Evolutionary conservation across 2,329 filamentous ascomycete genomes (phyloP).

Genomic region (Pseudofabraea citricarpa): DNA sequence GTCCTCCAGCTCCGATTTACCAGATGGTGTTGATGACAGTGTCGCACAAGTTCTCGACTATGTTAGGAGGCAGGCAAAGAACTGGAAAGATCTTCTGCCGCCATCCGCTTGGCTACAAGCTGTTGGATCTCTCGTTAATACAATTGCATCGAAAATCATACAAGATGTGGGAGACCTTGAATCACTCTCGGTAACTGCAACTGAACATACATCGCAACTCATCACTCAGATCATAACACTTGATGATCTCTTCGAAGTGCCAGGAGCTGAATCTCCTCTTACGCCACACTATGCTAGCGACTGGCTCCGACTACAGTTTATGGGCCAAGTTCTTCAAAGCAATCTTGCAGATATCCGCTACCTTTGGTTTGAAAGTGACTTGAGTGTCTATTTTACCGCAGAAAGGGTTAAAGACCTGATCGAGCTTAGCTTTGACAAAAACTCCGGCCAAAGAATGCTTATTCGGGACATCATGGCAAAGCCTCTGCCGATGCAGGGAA

Average conservation of each 20-base stretch:
- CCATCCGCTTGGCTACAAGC: constrained; percentile 60
- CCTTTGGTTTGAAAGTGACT: constrained; percentile 61
- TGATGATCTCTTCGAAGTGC: constrained; percentile 53
- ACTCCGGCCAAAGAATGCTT: constrained; percentile 33
- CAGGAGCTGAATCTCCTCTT: constrained; percentile 34
- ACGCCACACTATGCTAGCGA: constrained; percentile 57
- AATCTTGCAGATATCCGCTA: constrained; percentile 59
- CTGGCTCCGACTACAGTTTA: constrained; percentile 61
- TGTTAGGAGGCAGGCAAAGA: constrained; percentile 46
- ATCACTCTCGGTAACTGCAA: constrained; percentile 56
- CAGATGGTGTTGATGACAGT: constrained; percentile 42
- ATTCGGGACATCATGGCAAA: not conserved
- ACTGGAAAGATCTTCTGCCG: constrained; percentile 54
- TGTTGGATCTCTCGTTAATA: constrained; percentile 54
- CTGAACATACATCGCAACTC: constrained; percentile 53
- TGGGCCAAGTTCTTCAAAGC: constrained; percentile 61
- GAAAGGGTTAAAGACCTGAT: constrained; percentile 60
- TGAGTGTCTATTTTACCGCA: constrained; percentile 57
- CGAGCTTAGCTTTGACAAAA: constrained; percentile 59
- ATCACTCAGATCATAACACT: constrained; percentile 57
- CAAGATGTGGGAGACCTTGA: constrained; percentile 54
- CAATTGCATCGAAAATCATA: constrained; percentile 54
- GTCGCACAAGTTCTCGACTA: constrained; percentile 49
- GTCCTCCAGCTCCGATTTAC: constrained; percentile 31
- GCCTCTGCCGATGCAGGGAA: no score